Conservation (phyloP, 257 asterid species). For the Solanum virginianum region DNA sequence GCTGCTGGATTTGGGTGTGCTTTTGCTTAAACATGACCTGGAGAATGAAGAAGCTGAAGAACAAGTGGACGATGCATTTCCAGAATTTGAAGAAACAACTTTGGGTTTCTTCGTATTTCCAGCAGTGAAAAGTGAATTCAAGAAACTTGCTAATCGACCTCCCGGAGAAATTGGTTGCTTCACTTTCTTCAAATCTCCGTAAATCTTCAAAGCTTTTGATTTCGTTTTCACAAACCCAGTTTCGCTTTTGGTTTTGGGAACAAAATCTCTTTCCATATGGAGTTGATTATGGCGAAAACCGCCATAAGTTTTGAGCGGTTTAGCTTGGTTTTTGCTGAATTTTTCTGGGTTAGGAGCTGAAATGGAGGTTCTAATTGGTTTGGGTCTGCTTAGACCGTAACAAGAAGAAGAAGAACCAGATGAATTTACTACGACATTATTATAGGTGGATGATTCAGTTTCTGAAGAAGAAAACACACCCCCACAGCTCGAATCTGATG, state of each 20-base stretch:
- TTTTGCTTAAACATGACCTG: conserved; percentile 80
- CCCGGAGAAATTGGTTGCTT: conserved; percentile 93
- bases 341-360: conserved; percentile 11
- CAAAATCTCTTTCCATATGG: neutral
- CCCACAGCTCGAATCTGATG: conserved; percentile 53
- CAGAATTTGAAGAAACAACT: conserved; percentile 30
- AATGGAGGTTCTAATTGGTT: conserved; percentile 47
- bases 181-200: conserved; percentile 67
- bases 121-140: conserved; percentile 61
- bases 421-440: neutral
- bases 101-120: conserved; percentile 47
- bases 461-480: conserved; percentile 57
- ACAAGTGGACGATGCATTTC: conserved; percentile 43
- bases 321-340: neutral
- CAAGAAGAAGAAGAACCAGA: conserved; percentile 11
- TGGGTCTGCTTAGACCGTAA: conserved; percentile 35
- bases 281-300: neutral
- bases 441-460: conserved; percentile 26
- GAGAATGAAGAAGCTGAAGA: conserved; percentile 88
- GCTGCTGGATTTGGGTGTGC: conserved; percentile 25
- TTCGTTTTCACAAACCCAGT: conserved; percentile 52
- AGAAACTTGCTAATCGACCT: conserved; percentile 56
- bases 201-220: conserved; percentile 66
- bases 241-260: conserved; percentile 28
- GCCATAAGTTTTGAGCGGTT: neutral